These are phyloP conservation scores for Calonectria naviculata DNA, from an alignment of 2,329 filamentous ascomycete species.

Conservation along the genomic window DNA sequence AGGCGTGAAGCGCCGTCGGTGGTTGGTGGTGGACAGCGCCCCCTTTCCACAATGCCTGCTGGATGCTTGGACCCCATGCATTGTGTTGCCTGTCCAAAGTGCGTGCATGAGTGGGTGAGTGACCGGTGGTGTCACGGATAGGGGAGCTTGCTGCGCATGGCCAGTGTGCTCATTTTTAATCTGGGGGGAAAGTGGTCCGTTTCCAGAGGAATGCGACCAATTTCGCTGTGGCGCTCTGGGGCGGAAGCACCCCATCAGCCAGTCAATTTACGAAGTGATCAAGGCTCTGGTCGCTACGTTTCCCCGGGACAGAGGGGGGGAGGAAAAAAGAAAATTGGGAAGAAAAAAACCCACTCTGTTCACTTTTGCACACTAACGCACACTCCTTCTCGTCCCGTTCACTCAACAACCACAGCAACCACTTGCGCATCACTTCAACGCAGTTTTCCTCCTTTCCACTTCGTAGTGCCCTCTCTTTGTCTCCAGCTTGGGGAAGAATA, in stretches of 20 bases:
- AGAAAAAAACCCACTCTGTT: constrained; percentile 19
- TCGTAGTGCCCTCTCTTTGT: constrained; percentile 2
- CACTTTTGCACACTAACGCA: constrained; percentile 14
- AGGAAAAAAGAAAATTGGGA: background rate
- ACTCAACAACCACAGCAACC: constrained; percentile 25
- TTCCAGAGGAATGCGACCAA: constrained; percentile 42
- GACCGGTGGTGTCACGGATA: constrained; percentile 7
- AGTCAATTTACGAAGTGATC: constrained; percentile 19
- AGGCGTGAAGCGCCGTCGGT: background rate
- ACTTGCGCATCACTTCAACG: background rate
- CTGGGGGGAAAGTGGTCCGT: constrained; percentile 25
- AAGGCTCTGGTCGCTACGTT: constrained; percentile 2
- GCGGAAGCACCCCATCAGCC: constrained; percentile 26
- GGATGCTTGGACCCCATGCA: constrained; percentile 3
- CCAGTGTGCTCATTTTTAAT: constrained; percentile 18
- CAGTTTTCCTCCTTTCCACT: background rate
- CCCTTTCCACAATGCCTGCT: background rate
- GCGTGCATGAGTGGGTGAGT: constrained; percentile 40
- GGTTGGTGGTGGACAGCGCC: background rate
- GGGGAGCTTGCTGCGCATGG: background rate
- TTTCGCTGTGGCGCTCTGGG: constrained; percentile 30
- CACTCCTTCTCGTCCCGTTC: background rate
- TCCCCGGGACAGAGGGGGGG: background rate
- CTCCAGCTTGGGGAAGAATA: background rate
- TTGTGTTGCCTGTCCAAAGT: constrained; percentile 35